Evolutionary conservation across 345 rosid species (phyloP).

Genomic region (Ceriops tagal): DNA sequence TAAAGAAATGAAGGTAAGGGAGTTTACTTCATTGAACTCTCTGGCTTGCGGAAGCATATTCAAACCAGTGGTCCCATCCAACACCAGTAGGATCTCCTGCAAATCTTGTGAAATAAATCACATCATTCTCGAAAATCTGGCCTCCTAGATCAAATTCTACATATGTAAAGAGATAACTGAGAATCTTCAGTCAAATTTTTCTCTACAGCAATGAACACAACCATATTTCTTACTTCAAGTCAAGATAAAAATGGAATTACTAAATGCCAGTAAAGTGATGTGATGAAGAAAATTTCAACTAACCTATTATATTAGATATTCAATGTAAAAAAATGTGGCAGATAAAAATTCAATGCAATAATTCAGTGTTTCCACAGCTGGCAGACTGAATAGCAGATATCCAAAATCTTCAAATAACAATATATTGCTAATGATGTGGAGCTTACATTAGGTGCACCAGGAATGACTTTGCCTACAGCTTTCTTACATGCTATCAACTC

Average conservation of each 20-base stretch:
- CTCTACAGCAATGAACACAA: not conserved
- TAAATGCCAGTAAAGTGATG: not conserved
- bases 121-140: not conserved
- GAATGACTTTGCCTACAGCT: constrained; percentile 72
- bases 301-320: constrained; percentile 2
- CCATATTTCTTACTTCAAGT: not conserved
- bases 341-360: not conserved
- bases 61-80: constrained; percentile 95
- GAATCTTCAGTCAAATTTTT: not conserved
- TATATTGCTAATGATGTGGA: not conserved
- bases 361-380: not conserved
- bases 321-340: not conserved
- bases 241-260: not conserved
- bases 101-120: constrained; percentile 13
- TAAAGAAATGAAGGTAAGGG: constrained; percentile 11
- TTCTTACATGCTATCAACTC: constrained; percentile 87
- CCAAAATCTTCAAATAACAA: constrained; percentile 2
- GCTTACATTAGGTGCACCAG: constrained; percentile 83
- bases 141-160: constrained; percentile 2
- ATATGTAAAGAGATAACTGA: not conserved
- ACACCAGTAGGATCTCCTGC: constrained; percentile 89
- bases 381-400: constrained; percentile 6
- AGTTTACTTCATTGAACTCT: constrained; percentile 88
- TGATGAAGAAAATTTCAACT: constrained; percentile 1
- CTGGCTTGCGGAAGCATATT: constrained; percentile 99